Evolutionary conservation across 2,329 filamentous ascomycete species (phyloP).

Genomic region (Cladophialophora carrionii): DNA sequence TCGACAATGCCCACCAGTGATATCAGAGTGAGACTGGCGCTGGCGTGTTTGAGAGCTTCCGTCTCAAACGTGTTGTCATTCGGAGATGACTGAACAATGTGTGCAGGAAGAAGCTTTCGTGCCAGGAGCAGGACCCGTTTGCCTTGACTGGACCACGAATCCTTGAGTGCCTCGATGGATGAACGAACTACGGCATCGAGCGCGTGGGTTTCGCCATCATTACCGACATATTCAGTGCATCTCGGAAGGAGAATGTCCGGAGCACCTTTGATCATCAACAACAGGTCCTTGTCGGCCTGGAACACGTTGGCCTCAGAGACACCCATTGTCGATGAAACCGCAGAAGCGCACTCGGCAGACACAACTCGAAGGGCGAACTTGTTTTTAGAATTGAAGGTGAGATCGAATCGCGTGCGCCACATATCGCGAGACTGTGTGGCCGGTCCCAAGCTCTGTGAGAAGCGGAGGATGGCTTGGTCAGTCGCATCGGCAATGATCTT

Average conservation of each 20-base stretch:
- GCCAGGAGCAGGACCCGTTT: conserved; percentile 70
- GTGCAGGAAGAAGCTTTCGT: conserved; percentile 58
- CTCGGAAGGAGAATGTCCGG: conserved; percentile 72
- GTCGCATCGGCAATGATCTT: conserved; percentile 76
- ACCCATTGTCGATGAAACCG: conserved; percentile 40
- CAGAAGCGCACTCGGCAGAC: conserved; percentile 40
- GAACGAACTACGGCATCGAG: conserved; percentile 54
- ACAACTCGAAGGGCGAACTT: conserved; percentile 76
- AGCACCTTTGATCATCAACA: conserved; percentile 75
- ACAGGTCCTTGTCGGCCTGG: conserved; percentile 46
- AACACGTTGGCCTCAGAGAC: conserved; percentile 37
- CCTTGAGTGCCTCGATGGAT: conserved; percentile 63
- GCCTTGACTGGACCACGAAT: conserved; percentile 69
- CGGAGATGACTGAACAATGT: conserved; percentile 46
- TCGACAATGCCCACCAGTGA: conserved; percentile 64
- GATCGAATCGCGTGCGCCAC: conserved; percentile 69
- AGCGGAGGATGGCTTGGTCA: conserved; percentile 72
- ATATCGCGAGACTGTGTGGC: conserved; percentile 63
- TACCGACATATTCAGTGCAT: conserved; percentile 61
- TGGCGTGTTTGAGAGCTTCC: conserved; percentile 59
- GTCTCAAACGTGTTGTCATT: conserved; percentile 60
- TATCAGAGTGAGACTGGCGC: conserved; percentile 55
- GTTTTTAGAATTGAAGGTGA: conserved; percentile 81
- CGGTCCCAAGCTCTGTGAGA: conserved; percentile 67
- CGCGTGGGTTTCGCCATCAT: conserved; percentile 57